These are phyloP conservation scores for Combretum micranthum DNA, from an alignment of 345 rosid species.

Conservation along the genomic window DNA sequence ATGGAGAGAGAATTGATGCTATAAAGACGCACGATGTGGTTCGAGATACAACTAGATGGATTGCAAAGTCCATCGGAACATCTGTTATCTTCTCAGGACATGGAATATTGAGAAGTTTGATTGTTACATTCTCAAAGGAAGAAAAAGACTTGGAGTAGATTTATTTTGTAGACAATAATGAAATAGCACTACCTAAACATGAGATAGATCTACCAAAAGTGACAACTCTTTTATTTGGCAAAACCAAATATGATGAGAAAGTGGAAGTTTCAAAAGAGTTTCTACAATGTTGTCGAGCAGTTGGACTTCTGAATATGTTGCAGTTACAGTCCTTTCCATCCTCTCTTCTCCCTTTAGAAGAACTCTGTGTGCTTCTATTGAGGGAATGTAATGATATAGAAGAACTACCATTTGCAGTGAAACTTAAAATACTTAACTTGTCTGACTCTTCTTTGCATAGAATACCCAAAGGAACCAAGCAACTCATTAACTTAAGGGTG, in stretches of 20 bases:
- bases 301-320: conserved; percentile 28
- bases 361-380: conserved; percentile 28
- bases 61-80: conserved; percentile 22
- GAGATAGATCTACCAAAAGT: conserved; percentile 14
- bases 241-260: too few relatives aligned
- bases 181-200: conserved; percentile 15
- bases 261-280: background rate
- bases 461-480: conserved; percentile 25
- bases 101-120: conserved; percentile 17
- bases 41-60: conserved; percentile 39
- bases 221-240: background rate
- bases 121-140: conserved; percentile 13
- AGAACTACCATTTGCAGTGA: conserved; percentile 20
- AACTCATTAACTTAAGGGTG: conserved; percentile 19
- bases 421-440: conserved; percentile 35
- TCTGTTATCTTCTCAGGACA: conserved; percentile 26
- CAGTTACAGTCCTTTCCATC: conserved; percentile 26
- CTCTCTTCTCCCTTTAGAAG: conserved; percentile 17
- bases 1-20: conserved; percentile 6
- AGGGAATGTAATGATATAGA: conserved; percentile 22
- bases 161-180: conserved; percentile 35
- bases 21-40: conserved; percentile 45
- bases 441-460: conserved; percentile 25
- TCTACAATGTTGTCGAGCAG: conserved; percentile 21
- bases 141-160: conserved; percentile 12